phyloP scores from a whole-genome alignment of 2,329 filamentous ascomycete species.

The Aspergillus melleus region DNA sequence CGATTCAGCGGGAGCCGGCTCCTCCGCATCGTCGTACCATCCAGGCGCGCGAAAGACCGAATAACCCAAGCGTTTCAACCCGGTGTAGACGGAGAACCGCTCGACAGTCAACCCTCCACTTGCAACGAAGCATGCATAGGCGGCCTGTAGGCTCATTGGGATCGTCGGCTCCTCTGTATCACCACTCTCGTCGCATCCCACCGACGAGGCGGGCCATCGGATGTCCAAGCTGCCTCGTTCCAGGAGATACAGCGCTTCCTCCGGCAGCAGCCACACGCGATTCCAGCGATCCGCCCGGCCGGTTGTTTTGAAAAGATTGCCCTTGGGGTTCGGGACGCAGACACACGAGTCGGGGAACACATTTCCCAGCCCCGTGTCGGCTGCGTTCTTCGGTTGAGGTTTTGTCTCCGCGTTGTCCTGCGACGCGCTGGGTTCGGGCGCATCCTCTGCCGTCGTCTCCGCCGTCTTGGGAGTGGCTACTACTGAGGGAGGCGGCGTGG shows the following conservation, averaged over 20 bases:
- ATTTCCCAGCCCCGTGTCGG: conserved; percentile 11
- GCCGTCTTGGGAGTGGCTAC: conserved; percentile 5
- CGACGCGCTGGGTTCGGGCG: not conserved
- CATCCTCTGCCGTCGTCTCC: conserved; percentile 16
- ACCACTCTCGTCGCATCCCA: conserved; percentile 26
- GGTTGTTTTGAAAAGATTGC: conserved; percentile 72
- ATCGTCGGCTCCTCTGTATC: conserved; percentile 61
- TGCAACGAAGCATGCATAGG: conserved; percentile 82
- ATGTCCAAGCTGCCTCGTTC: conserved; percentile 86
- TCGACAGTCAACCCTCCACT: conserved; percentile 66
- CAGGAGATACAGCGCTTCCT: conserved; percentile 86
- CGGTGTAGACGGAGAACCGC: conserved; percentile 83
- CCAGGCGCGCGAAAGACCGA: conserved; percentile 70
- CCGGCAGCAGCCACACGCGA: conserved; percentile 80
- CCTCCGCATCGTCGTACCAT: conserved; percentile 40
- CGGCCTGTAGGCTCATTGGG: conserved; percentile 88
- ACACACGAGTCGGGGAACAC: conserved; percentile 49
- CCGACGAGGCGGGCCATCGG: conserved; percentile 67
- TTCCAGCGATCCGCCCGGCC: conserved; percentile 67
- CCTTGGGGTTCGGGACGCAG: conserved; percentile 69
- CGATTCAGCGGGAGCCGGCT: conserved; percentile 7
- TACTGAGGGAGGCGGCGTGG: conserved; percentile 19
- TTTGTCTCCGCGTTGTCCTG: not conserved
- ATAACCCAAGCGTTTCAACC: conserved; percentile 81
- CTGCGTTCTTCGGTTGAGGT: conserved; percentile 9